phyloP scores from a whole-genome alignment of 2,329 filamentous ascomycete species.

The Fusarium napiforme region DNA sequence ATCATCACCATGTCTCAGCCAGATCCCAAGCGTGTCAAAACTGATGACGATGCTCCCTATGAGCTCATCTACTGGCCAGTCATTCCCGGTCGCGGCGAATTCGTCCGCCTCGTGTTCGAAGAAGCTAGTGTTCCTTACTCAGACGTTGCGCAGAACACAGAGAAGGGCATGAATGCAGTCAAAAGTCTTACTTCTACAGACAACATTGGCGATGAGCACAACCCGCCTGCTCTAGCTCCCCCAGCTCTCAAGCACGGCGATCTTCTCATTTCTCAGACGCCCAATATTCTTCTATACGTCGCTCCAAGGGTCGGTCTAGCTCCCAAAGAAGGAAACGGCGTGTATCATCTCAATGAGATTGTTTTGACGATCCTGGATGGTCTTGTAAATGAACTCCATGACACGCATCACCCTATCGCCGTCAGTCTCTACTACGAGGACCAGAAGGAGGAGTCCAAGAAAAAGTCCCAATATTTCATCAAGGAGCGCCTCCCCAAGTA shows the following conservation, averaged over 20 bases:
- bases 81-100: slow-evolving; percentile 79
- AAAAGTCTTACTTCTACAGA: slow-evolving; percentile 57
- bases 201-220: slow-evolving; percentile 62
- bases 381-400: slow-evolving; percentile 76
- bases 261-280: slow-evolving; percentile 73
- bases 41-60: slow-evolving; percentile 62
- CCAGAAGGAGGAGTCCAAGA: slow-evolving; percentile 74
- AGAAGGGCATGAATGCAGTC: slow-evolving; percentile 64
- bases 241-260: slow-evolving; percentile 73
- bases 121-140: slow-evolving; percentile 72
- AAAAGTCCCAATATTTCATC: slow-evolving; percentile 67
- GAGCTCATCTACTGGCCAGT: slow-evolving; percentile 77
- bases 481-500: slow-evolving; percentile 76
- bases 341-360: slow-evolving; percentile 71
- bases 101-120: slow-evolving; percentile 78
- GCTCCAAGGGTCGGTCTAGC: slow-evolving; percentile 69
- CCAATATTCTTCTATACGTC: slow-evolving; percentile 79
- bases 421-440: slow-evolving; percentile 74
- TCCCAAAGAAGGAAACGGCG: slow-evolving; percentile 53
- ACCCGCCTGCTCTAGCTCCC: slow-evolving; percentile 74
- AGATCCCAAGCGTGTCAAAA: slow-evolving; percentile 46
- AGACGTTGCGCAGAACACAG: slow-evolving; percentile 58
- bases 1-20: slow-evolving; percentile 33
- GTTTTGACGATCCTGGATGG: slow-evolving; percentile 77
- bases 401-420: slow-evolving; percentile 79